These are phyloP conservation scores for Pseudogymnoascus sp. DNA, from an alignment of 2,329 filamentous ascomycete species.

Conservation along the genomic window DNA sequence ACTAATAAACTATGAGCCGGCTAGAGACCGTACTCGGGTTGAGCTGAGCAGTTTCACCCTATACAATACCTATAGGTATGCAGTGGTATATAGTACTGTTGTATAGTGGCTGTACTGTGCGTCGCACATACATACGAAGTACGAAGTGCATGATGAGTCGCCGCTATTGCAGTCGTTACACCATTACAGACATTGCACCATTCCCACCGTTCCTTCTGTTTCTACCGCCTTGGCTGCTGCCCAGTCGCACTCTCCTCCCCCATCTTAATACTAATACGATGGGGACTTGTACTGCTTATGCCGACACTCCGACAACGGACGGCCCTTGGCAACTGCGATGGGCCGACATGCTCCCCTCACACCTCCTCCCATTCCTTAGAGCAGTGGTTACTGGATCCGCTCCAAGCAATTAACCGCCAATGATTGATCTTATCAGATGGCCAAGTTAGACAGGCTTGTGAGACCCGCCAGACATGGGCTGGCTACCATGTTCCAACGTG, in stretches of 20 bases:
- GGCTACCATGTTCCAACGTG: not conserved
- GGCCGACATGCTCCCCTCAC: not conserved
- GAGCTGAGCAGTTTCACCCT: too few relatives aligned
- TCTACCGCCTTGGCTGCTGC: not conserved
- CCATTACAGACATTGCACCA: not conserved
- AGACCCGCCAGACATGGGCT: not conserved
- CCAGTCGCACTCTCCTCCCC: not conserved
- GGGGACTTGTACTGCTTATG: not conserved
- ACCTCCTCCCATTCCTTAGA: not conserved
- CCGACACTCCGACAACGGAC: not conserved
- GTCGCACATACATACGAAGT: not conserved
- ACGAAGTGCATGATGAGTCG: not conserved
- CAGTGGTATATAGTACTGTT: too few relatives aligned
- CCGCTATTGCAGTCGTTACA: not conserved
- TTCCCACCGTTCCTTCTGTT: not conserved
- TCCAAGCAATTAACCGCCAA: not conserved
- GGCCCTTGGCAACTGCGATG: not conserved
- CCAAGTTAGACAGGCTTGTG: not conserved
- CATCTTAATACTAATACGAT: not conserved
- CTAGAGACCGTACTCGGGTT: not conserved
- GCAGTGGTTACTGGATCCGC: not conserved
- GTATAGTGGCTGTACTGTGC: too few relatives aligned
- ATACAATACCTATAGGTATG: too few relatives aligned
- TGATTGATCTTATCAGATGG: constrained; percentile 3
- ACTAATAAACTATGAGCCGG: not conserved